Percentiles rank a stretch among this genome's conserved stretches.
Evolutionary conservation across 2,329 filamentous ascomycete species (phyloP).

Genomic region (Triangularia setosa): DNA sequence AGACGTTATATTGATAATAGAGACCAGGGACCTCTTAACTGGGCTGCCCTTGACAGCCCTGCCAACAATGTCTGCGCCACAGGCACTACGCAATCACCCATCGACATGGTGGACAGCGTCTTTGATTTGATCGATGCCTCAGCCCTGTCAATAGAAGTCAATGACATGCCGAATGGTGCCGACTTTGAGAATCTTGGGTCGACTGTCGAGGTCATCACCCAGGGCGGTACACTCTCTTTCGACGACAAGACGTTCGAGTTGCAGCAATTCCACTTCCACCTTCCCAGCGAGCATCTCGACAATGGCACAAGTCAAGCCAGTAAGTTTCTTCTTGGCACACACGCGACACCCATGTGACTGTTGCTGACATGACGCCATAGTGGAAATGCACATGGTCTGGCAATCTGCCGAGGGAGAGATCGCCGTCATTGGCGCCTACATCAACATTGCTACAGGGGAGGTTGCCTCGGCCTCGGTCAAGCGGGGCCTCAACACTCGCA

Average conservation of each 20-base stretch:
- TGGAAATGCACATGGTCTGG: conserved; percentile 60
- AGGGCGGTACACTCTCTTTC: conserved; percentile 34
- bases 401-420: conserved; percentile 39
- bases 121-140: conserved; percentile 33
- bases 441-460: conserved; percentile 35
- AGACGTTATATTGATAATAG: not conserved
- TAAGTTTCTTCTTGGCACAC: conserved; percentile 25
- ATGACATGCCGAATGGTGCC: conserved; percentile 39
- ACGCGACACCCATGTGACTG: not conserved
- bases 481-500: conserved; percentile 8
- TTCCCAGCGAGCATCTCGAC: conserved; percentile 47
- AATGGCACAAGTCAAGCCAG: conserved; percentile 43
- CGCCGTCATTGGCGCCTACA: conserved; percentile 43
- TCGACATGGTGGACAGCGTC: conserved; percentile 44
- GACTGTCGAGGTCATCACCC: conserved; percentile 52
- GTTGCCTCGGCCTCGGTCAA: conserved; percentile 17
- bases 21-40: conserved; percentile 24
- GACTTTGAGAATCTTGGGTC: conserved; percentile 56
- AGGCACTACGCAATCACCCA: conserved; percentile 54
- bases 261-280: conserved; percentile 48
- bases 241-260: conserved; percentile 36
- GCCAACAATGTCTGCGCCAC: conserved; percentile 47
- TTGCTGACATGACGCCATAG: conserved; percentile 19
- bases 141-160: conserved; percentile 37
- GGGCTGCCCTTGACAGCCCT: conserved; percentile 21